phyloP scores from a whole-genome alignment of 2,329 filamentous ascomycete genomes.

The Aspergillus spinulosporus region DNA sequence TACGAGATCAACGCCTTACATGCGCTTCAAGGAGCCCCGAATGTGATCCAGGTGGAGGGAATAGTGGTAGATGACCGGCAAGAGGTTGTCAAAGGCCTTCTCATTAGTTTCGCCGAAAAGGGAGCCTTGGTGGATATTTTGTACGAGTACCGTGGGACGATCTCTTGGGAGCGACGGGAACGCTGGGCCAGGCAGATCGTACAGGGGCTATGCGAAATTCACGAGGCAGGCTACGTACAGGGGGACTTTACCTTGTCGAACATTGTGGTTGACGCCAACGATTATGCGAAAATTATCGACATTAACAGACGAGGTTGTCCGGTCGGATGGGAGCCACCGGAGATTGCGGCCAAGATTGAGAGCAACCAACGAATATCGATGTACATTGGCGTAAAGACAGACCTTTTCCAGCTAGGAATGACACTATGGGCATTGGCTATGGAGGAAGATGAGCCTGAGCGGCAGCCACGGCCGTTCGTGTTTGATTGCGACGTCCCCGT shows the following conservation, averaged over 20 bases:
- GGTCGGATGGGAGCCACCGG: constrained; percentile 95
- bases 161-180: constrained; percentile 72
- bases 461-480: constrained; percentile 67
- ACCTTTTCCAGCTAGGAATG: constrained; percentile 95
- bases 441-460: constrained; percentile 86
- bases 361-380: constrained; percentile 89
- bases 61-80: constrained; percentile 79
- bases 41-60: constrained; percentile 83
- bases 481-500: constrained; percentile 58
- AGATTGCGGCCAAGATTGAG: constrained; percentile 80
- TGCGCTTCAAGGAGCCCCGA: constrained; percentile 67
- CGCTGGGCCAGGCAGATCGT: constrained; percentile 92
- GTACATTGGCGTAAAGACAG: constrained; percentile 97
- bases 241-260: constrained; percentile 97
- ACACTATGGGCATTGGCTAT: constrained; percentile 89
- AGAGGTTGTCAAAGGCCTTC: constrained; percentile 76
- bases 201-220: constrained; percentile 83
- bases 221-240: constrained; percentile 94
- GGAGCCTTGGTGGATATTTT: constrained; percentile 89
- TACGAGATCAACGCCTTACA: constrained; percentile 97
- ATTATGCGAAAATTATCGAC: constrained; percentile 94
- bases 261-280: constrained; percentile 82
- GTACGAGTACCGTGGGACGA: constrained; percentile 68
- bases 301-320: constrained; percentile 97
- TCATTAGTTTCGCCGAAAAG: constrained; percentile 83